Conservation (phyloP, 2,329 filamentous ascomycete genomes). For the Neurospora sp. region DNA sequence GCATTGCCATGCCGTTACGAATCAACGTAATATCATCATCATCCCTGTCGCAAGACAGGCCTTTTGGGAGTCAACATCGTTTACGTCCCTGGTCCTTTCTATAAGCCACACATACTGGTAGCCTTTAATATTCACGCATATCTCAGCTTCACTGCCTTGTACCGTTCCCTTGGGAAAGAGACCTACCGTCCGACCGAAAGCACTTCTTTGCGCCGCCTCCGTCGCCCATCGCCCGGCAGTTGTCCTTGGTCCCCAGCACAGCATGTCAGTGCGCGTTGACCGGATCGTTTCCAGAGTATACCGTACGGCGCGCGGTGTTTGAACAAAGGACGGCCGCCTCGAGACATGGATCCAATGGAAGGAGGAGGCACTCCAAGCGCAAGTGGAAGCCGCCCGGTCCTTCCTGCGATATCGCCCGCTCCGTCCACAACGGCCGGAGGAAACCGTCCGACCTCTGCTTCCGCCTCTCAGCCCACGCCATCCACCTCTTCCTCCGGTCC, state of each 20-base stretch:
- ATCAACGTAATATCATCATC: background rate
- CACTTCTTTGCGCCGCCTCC: background rate
- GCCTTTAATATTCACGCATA: background rate
- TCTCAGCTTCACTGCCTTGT: background rate
- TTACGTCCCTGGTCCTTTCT: background rate
- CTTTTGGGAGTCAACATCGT: background rate
- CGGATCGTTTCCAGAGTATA: background rate
- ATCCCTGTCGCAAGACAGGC: background rate
- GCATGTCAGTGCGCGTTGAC: conserved; percentile 7
- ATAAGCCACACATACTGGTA: background rate
- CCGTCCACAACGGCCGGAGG: conserved; percentile 3
- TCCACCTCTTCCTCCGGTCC: conserved; percentile 19
- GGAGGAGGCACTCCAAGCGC: conserved; percentile 8
- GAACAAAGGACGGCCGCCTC: background rate
- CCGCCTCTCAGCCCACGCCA: conserved; percentile 1
- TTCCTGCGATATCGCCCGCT: conserved; percentile 4
- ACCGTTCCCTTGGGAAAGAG: background rate
- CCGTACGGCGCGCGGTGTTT: background rate
- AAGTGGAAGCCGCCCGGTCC: background rate
- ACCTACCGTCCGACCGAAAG: background rate
- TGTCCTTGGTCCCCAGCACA: background rate
- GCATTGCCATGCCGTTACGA: background rate
- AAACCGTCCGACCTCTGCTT: conserved; percentile 6
- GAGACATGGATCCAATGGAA: conserved; percentile 16
- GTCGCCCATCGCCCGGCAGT: background rate